These are phyloP conservation scores for Darksidea phi DNA, from an alignment of 495 filamentous ascomycete genomes.

Conservation along the genomic window DNA sequence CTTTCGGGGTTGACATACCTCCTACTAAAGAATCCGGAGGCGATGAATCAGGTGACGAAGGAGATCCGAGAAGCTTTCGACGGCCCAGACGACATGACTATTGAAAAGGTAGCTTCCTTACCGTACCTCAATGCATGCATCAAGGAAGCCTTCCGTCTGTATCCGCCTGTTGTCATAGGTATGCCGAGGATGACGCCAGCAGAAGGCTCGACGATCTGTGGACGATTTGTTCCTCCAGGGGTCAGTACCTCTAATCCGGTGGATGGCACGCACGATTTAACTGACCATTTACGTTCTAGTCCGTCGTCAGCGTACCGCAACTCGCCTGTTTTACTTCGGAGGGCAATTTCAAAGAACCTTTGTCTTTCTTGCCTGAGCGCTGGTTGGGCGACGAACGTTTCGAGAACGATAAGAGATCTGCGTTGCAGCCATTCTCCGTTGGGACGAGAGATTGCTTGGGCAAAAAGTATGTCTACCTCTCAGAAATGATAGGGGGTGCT, in stretches of 20 bases:
- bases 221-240: constrained; percentile 38
- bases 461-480: constrained; percentile 31
- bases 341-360: constrained; percentile 41
- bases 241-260: constrained; percentile 31
- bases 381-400: constrained; percentile 34
- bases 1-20: constrained; percentile 52
- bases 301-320: constrained; percentile 43
- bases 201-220: constrained; percentile 35
- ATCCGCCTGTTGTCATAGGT: constrained; percentile 34
- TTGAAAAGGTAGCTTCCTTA: constrained; percentile 42
- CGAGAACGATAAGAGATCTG: constrained; percentile 29
- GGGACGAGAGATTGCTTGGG: constrained; percentile 41
- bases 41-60: constrained; percentile 40
- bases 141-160: constrained; percentile 37
- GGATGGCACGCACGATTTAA: neutral
- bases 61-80: constrained; percentile 53
- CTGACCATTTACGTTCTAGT: constrained; percentile 32
- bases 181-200: constrained; percentile 31
- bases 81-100: constrained; percentile 48
- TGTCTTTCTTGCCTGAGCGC: constrained; percentile 39
- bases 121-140: constrained; percentile 38
- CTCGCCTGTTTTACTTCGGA: constrained; percentile 43
- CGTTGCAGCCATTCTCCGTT: constrained; percentile 37
- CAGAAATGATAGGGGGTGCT: neutral
- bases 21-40: constrained; percentile 48